Evolutionary conservation across 306 rosid genomes (phyloP), one percentile per base, ranked within the genome.

Genomic region (Vachellia pachyceras): DNA sequence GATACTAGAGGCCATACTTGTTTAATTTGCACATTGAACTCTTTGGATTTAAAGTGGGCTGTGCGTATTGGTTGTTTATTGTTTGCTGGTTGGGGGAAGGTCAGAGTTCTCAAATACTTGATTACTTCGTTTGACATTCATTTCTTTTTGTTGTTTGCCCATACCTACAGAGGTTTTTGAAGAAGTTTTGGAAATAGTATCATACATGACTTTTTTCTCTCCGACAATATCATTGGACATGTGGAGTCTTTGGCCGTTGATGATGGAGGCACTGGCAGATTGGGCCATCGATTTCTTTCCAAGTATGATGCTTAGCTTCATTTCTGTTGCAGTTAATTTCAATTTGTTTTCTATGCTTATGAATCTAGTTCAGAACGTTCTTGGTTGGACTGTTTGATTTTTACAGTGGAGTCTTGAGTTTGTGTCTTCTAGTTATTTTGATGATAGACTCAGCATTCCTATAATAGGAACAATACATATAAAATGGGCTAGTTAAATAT

Each of bases 231-330:
- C 98, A 10, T 14, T 92, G 88, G 97, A 95, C 60, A 92, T 95
- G 97, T 95, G 98, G 98, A 90, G 87, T 84, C 98, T 95, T 67
- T 95, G 98, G 98, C 97, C 98, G 17, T 73, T 92, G 91, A 95
- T 95, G 98, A 91, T 92, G 89, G 94, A 95, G 79, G 91, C 98
- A 33, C 86, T 95, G 85, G 87, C 90, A 50, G 97, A 95, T 79
- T 95, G 97, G 97, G 97, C 98, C 17, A 91, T 95, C 0, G 98
- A 95, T 85, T 92, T 90, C 84, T 95, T 92, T 81, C 91, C 98
- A 77, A 95, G 98, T 95, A 79, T 76, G 93, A 72, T 55, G 41
- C 49, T 50, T 36, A 72, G 57, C 42, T 69, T 4, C 37, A 7
- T 49, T 58, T 52, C 46, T 2, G 50, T 41, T 57, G 29, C 58